Percentiles rank a stretch among this genome's conserved stretches.
phyloP scores from a whole-genome alignment of 2,329 filamentous ascomycete genomes.

The Cadophora malorum region DNA sequence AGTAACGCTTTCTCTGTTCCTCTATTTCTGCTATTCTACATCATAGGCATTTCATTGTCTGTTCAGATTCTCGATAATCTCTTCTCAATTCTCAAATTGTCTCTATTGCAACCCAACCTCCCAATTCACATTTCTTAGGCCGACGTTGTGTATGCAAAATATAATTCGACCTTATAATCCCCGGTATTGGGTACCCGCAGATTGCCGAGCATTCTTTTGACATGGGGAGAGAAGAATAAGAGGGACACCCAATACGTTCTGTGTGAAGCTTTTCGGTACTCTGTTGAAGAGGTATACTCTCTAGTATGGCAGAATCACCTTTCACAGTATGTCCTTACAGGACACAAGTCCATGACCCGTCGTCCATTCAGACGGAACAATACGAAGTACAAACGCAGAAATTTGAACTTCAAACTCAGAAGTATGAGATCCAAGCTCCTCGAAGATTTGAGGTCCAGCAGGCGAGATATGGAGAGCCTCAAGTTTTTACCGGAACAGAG shows the following conservation, averaged over 20 bases:
- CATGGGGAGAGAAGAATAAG: slow-evolving; percentile 40
- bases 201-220: slow-evolving; percentile 37
- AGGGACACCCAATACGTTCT: slow-evolving; percentile 35
- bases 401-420: slow-evolving; percentile 27
- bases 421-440: slow-evolving; percentile 6
- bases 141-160: slow-evolving; percentile 3
- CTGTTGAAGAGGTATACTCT: slow-evolving; percentile 36
- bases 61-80: slow-evolving; percentile 27
- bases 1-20: slow-evolving; percentile 29
- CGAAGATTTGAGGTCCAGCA: slow-evolving; percentile 14
- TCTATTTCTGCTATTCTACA: slow-evolving; percentile 24
- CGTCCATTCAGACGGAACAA: slow-evolving; percentile 37
- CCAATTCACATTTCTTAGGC: not conserved
- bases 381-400: slow-evolving; percentile 31
- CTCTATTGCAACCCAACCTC: slow-evolving; percentile 21
- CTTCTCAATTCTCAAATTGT: slow-evolving; percentile 28
- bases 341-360: slow-evolving; percentile 39
- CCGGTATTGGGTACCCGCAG: slow-evolving; percentile 41
- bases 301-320: slow-evolving; percentile 41
- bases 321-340: slow-evolving; percentile 44
- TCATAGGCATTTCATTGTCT: slow-evolving; percentile 32
- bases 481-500: slow-evolving; percentile 35
- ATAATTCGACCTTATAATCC: slow-evolving; percentile 23
- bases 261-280: slow-evolving; percentile 30
- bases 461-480: slow-evolving; percentile 30